A percentile compares a stretch with the other conserved stretches of the same genome.
phyloP scores from a whole-genome alignment of 1,139 yeast genomes.

The Williopsis jadinii region DNA sequence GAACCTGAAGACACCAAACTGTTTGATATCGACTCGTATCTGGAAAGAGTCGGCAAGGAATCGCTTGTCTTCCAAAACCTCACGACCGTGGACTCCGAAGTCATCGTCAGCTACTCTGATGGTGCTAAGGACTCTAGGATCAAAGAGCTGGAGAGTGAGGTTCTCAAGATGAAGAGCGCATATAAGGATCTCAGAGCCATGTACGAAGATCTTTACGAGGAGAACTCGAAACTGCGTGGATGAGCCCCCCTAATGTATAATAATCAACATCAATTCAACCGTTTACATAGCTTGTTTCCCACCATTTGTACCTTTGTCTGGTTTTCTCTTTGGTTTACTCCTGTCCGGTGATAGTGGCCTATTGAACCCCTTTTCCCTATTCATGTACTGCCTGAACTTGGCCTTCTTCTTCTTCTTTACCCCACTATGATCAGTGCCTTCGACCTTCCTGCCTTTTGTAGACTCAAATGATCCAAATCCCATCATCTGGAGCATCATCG shows the following conservation, averaged over 20 bases:
- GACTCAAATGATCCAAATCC: conserved; percentile 58
- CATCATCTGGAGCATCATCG: conserved; percentile 39
- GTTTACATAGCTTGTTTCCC: background rate
- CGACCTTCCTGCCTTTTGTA: conserved; percentile 52
- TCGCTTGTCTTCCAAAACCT: conserved; percentile 44
- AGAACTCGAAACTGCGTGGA: conserved; percentile 31
- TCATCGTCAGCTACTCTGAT: conserved; percentile 17
- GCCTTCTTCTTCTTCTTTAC: conserved; percentile 36
- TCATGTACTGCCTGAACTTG: conserved; percentile 62
- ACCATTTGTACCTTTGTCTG: background rate
- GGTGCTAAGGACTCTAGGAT: conserved; percentile 22
- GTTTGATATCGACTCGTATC: conserved; percentile 34
- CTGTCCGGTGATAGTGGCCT: conserved; percentile 48
- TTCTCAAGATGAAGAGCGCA: conserved; percentile 46
- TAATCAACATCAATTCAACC: background rate
- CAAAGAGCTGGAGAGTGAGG: conserved; percentile 36
- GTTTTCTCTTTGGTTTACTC: background rate
- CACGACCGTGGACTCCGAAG: conserved; percentile 33
- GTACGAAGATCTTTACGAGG: conserved; percentile 53
- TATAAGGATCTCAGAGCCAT: conserved; percentile 51
- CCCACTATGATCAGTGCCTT: conserved; percentile 43
- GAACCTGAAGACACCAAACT: conserved; percentile 20
- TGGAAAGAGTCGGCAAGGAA: conserved; percentile 41
- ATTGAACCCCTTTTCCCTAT: conserved; percentile 54
- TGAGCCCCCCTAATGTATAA: background rate